phyloP scores from a whole-genome alignment of 2,329 filamentous ascomycete species.

The Tricladium varicosporioides region DNA sequence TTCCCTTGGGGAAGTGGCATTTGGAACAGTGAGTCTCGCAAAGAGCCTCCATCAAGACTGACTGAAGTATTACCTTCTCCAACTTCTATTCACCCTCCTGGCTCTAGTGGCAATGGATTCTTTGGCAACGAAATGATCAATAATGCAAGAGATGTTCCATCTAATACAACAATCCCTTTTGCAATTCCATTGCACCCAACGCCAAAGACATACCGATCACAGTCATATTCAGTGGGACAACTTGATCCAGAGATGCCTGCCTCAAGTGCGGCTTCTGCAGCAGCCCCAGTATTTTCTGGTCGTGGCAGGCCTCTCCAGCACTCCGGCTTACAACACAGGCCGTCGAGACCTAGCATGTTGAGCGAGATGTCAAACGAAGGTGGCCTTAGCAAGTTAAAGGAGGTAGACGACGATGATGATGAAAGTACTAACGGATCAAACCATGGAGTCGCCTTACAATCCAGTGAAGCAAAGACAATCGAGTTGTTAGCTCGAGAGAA shows the following conservation, averaged over 20 bases:
- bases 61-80: slow-evolving; percentile 75
- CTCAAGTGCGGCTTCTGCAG: slow-evolving; percentile 22
- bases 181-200: slow-evolving; percentile 86
- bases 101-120: slow-evolving; percentile 37
- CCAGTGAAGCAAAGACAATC: slow-evolving; percentile 57
- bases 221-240: slow-evolving; percentile 95
- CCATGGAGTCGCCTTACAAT: slow-evolving; percentile 53
- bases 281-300: slow-evolving; percentile 23
- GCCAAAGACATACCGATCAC: slow-evolving; percentile 89
- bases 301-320: slow-evolving; percentile 48
- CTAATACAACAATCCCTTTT: slow-evolving; percentile 73
- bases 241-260: slow-evolving; percentile 63
- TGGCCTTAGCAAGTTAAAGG: slow-evolving; percentile 66
- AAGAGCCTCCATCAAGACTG: slow-evolving; percentile 72
- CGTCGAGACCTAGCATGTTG: slow-evolving; percentile 74
- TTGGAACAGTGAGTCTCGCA: slow-evolving; percentile 73
- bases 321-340: slow-evolving; percentile 73
- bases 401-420: slow-evolving; percentile 65
- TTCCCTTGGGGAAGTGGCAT: slow-evolving; percentile 80
- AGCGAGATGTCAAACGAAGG: slow-evolving; percentile 69
- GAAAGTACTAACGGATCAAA: slow-evolving; percentile 55
- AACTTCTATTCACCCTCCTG: slow-evolving; percentile 54
- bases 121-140: slow-evolving; percentile 50
- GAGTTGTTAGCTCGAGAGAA: slow-evolving; percentile 63
- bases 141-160: slow-evolving; percentile 49